Conservation (phyloP, 805 yeast genomes). For the Komagataella phaffii region DNA sequence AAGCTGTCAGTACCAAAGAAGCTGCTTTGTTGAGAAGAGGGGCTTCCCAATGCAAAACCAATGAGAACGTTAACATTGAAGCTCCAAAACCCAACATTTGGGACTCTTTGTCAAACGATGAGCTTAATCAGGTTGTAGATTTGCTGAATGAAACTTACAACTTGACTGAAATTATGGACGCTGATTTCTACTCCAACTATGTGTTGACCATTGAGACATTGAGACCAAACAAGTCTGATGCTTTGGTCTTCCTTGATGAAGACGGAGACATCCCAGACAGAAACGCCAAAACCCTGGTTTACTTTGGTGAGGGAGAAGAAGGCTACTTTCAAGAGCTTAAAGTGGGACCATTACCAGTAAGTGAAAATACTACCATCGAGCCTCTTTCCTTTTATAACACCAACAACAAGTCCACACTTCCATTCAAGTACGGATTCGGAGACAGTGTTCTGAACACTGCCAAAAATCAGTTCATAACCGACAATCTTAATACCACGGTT, state of each 20-base stretch:
- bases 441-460: constrained; percentile 1
- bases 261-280: constrained; percentile 10
- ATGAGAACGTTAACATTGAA: not conserved
- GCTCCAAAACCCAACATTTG: constrained; percentile 3
- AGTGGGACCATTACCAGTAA: constrained; percentile 3
- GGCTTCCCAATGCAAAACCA: not conserved
- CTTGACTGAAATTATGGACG: constrained; percentile 1
- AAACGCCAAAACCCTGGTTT: constrained; percentile 2
- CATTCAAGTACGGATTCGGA: constrained; percentile 2
- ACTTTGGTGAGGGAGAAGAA: constrained; percentile 1
- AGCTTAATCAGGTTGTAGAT: not conserved
- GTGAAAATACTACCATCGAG: not conserved
- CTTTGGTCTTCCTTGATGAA: constrained; percentile 9
- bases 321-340: constrained; percentile 2
- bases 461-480: not conserved
- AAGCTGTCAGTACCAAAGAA: not conserved
- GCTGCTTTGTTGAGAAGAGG: not conserved
- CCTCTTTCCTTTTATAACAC: constrained; percentile 1
- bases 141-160: not conserved
- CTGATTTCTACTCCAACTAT: constrained; percentile 2
- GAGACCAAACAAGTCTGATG: constrained; percentile 15
- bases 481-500: not conserved
- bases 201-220: constrained; percentile 3
- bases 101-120: constrained; percentile 1
- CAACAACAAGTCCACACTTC: not conserved